Base-by-base conservation (phyloP, 257 asterid species). In the Lavandula angustifolia region DNA sequence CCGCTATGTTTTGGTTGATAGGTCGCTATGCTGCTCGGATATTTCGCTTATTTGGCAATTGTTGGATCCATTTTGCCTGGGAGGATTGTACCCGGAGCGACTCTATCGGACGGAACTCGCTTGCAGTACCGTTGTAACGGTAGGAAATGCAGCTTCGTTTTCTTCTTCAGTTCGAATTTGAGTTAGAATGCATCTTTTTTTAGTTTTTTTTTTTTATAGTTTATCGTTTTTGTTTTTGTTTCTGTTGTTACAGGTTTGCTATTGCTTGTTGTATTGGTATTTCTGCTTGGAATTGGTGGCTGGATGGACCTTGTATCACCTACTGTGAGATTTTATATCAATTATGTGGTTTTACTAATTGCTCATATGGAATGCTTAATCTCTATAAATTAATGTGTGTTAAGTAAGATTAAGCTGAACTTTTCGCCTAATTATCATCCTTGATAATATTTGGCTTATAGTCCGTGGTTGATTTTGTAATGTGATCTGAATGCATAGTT, bases 61-160 rank as follows among this genome's bases (percentile, higher is more conserved):
- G 79, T 77, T 58, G 97, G 97, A 84, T 85, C 99, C 64, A 31
- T 86, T 77, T 66, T 94, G 7, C 97, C 96, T 0, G 99, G 96
- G 53, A 90, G 57, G 68, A 66, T 71, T 68, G 80, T 87, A 65
- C 85, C 90, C 18, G 97, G 96, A 13, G 97, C 67, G 41, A 67
- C 62, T 33, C 78, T 94, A 44, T 79, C 95, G 0, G 99, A 94
- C 44, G 95, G 92, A 22, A 76, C 91, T 75, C 89, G 92, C 32
- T 90, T 87, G 46, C 81, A 81, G 51, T 90, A 94, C 79, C 87
- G 85, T 7, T 89, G 97, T 83, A 92, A 89, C 68, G 97, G 98
- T 89, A 42, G 11, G 64, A 52, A 61, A 48, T 27, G 31, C 22
- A 31, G 14, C 29, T 29, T 69, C 57, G 6, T 42, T 16, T 9